These are phyloP conservation scores for Colletotrichum chlorophyti DNA, from an alignment of 2,329 filamentous ascomycete genomes.

Conservation along the genomic window DNA sequence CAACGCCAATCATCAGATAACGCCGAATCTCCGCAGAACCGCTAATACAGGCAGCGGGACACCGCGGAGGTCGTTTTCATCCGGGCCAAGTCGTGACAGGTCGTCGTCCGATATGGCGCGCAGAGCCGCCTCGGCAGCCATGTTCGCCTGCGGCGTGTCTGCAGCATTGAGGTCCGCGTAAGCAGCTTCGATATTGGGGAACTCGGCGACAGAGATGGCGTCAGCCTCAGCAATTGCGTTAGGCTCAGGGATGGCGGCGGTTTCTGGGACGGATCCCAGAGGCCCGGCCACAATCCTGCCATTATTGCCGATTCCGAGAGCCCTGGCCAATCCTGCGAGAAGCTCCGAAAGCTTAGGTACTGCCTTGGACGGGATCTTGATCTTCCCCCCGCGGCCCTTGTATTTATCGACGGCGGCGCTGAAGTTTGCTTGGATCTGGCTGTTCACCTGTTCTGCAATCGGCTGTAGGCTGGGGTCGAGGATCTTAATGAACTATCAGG, in stretches of 20 bases:
- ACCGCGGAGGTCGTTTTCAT: slow-evolving; percentile 20
- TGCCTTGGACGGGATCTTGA: slow-evolving; percentile 22
- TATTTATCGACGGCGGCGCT: not conserved
- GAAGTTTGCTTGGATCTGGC: slow-evolving; percentile 15
- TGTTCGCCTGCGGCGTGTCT: slow-evolving; percentile 8
- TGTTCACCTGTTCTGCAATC: not conserved
- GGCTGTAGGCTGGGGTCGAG: slow-evolving; percentile 1
- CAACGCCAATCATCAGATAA: not conserved
- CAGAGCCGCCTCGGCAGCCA: not conserved
- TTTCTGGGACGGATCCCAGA: no score
- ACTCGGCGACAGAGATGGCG: not conserved
- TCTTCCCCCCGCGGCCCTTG: slow-evolving; percentile 21
- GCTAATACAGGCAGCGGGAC: slow-evolving; percentile 13
- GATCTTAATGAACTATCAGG: slow-evolving; percentile 3
- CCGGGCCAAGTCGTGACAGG: not conserved
- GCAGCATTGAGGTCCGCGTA: slow-evolving; percentile 1
- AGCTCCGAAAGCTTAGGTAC: slow-evolving; percentile 15
- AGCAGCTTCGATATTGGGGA: not conserved
- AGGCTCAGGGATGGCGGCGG: no score
- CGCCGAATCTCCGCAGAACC: slow-evolving; percentile 7
- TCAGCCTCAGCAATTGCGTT: not conserved
- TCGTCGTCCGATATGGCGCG: not conserved
- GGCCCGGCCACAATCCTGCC: not conserved
- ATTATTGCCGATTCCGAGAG: slow-evolving; percentile 12
- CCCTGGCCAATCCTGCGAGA: slow-evolving; percentile 11